Evolutionary conservation across 805 yeast genomes (phyloP), one percentile per base, ranked within the genome.

Genomic region (Clavispora santaluciae): DNA sequence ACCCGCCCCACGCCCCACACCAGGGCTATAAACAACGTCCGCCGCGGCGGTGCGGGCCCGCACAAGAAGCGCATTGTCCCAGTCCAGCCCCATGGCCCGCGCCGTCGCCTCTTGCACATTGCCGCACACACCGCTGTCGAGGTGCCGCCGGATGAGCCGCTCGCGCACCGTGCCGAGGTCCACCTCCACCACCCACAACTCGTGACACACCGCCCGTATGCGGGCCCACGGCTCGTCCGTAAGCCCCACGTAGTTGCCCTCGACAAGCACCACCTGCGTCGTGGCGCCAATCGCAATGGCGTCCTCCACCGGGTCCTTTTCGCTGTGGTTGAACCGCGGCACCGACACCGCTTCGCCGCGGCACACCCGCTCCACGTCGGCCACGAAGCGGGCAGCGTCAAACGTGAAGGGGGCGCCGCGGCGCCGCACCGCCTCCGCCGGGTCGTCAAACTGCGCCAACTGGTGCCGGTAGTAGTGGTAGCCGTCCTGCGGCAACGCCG

Each of bases 351-450:
- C 54, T 1, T 72, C 71, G 22, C 35, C 44, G 11, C 35, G 30
- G 36, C 43, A 49, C 35, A 63, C 41, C 24, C 45, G 38, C 29
- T 44, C 39, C 4, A 63, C 53, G 25, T 60, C 46, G 2, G 45
- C 51, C 17, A 67, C 48, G 38, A 68, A 59, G 13, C 44, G 36
- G 47, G 49, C 15, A 59, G 84, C 76, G 55, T 90, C 90, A 63
- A 90, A 91, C 0, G 97, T 89, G 50, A 72, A 77, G 2, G 96
- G 95, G 0, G 96, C 83, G 0, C 97, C 97, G 36, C 97, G 72
- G 45, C 86, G 68, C 21, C 63, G 58, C 22, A 78, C 62, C 0
- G 95, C 91, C 24, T 62, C 66, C 9, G 57, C 66, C 0, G 86
- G 72, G 49, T 87, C 76, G 8, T 66, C 61, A 54, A 85, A 73